Conservation (phyloP, 2,329 filamentous ascomycete species). For the Hymenoscyphus repandus region DNA sequence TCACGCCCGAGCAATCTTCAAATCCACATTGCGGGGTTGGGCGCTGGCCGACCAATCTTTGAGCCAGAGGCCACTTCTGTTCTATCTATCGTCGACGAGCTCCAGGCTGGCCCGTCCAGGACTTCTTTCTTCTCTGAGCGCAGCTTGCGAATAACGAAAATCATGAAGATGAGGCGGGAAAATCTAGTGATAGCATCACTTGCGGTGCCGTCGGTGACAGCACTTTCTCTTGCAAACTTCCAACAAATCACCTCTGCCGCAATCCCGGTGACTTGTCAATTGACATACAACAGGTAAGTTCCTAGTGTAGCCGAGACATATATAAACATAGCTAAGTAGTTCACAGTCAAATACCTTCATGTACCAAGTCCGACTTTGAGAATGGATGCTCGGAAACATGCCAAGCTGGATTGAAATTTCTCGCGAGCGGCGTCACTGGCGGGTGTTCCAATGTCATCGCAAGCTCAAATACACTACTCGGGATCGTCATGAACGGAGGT, state of each 20-base stretch:
- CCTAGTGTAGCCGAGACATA: neutral
- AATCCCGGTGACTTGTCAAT: conserved; percentile 23
- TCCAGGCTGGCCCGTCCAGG: conserved; percentile 4
- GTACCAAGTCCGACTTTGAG: conserved; percentile 26
- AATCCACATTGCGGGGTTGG: conserved; percentile 9
- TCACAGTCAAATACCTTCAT: conserved; percentile 21
- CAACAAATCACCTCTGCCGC: conserved; percentile 22
- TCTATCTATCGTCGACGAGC: conserved; percentile 14
- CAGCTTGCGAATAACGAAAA: neutral
- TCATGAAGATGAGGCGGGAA: conserved; percentile 20
- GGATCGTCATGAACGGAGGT: conserved; percentile 27
- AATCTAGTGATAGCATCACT: conserved; percentile 10
- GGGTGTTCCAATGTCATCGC: conserved; percentile 20
- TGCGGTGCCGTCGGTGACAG: conserved; percentile 18
- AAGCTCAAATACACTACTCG: conserved; percentile 24
- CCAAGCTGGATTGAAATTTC: conserved; percentile 15
- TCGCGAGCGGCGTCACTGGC: conserved; percentile 16
- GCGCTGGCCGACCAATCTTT: neutral
- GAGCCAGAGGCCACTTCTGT: neutral
- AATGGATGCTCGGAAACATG: conserved; percentile 26
- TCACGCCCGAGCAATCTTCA: conserved; percentile 2
- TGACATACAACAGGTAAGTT: conserved; percentile 20
- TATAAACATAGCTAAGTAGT: neutral
- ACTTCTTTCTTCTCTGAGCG: neutral
- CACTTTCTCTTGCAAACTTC: conserved; percentile 30